Conservation (phyloP, 2,329 filamentous ascomycete species). For the Orbilia oligospora region DNA sequence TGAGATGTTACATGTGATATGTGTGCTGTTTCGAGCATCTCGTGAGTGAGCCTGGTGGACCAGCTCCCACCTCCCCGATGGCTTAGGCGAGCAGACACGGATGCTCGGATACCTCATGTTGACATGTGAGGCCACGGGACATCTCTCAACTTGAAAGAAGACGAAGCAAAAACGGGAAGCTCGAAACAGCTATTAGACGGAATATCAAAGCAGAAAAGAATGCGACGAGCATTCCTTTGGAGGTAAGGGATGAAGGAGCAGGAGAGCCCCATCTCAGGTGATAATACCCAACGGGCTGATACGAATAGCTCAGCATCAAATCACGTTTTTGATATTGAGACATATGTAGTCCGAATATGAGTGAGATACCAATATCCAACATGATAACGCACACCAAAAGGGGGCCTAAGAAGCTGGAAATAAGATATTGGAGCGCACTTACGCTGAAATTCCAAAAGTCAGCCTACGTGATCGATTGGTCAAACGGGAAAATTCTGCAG, state of each 20-base stretch:
- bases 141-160: slow-evolving; percentile 18
- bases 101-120: slow-evolving; percentile 22
- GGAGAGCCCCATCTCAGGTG: slow-evolving; percentile 35
- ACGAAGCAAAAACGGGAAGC: slow-evolving; percentile 47
- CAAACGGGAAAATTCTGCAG: not conserved
- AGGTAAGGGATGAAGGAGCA: slow-evolving; percentile 26
- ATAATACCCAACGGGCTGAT: slow-evolving; percentile 50
- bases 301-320: slow-evolving; percentile 53
- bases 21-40: slow-evolving; percentile 60
- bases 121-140: slow-evolving; percentile 52
- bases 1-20: slow-evolving; percentile 56
- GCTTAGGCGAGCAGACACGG: slow-evolving; percentile 42
- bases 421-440: slow-evolving; percentile 3
- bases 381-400: slow-evolving; percentile 24
- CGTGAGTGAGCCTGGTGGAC: slow-evolving; percentile 59
- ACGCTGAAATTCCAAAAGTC: slow-evolving; percentile 11
- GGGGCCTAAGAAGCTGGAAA: not conserved
- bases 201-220: slow-evolving; percentile 31
- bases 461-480: slow-evolving; percentile 38
- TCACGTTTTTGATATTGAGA: slow-evolving; percentile 55
- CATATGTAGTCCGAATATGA: slow-evolving; percentile 25
- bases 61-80: slow-evolving; percentile 26
- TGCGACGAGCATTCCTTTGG: slow-evolving; percentile 45
- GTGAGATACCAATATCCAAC: slow-evolving; percentile 25
- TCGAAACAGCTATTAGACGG: slow-evolving; percentile 27